Evolutionary conservation across 2,329 filamentous ascomycete species (phyloP).

Genomic region (Epichloe elymi): DNA sequence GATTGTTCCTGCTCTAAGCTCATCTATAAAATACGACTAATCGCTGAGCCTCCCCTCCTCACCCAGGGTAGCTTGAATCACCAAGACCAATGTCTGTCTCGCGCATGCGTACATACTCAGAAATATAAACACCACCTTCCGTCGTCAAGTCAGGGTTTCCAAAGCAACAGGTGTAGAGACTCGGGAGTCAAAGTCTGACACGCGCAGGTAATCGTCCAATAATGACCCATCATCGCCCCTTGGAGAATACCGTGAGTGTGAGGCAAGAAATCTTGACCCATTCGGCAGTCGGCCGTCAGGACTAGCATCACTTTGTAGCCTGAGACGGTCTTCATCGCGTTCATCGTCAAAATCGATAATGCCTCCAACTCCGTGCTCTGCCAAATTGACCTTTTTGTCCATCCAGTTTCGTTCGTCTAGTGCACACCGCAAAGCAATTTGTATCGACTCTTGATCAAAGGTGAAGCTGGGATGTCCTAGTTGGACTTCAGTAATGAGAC

Average conservation of each 20-base stretch:
- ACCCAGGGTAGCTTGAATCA: no score
- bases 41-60: background rate
- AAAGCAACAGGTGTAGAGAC: slow-evolving; percentile 8
- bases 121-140: background rate
- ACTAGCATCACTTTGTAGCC: slow-evolving; percentile 23
- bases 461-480: slow-evolving; percentile 28
- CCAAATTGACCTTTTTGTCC: slow-evolving; percentile 18
- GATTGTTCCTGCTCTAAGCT: no score
- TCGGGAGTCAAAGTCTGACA: slow-evolving; percentile 10
- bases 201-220: slow-evolving; percentile 16
- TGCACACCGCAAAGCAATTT: slow-evolving; percentile 24
- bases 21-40: no score
- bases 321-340: slow-evolving; percentile 19
- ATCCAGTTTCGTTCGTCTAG: slow-evolving; percentile 25
- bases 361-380: slow-evolving; percentile 23
- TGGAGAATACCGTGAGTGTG: slow-evolving; percentile 24
- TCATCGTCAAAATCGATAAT: slow-evolving; percentile 29
- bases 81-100: background rate
- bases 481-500: slow-evolving; percentile 29
- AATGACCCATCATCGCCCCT: slow-evolving; percentile 26
- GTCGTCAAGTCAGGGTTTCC: background rate
- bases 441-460: slow-evolving; percentile 32
- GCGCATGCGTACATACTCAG: background rate
- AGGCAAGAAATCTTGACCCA: slow-evolving; percentile 16
- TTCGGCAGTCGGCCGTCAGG: slow-evolving; percentile 22